A percentile compares a stretch with the other conserved stretches of the same genome.
These are phyloP conservation scores for Chaetomium strumarium DNA, from an alignment of 2,329 filamentous ascomycete species.

Conservation along the genomic window DNA sequence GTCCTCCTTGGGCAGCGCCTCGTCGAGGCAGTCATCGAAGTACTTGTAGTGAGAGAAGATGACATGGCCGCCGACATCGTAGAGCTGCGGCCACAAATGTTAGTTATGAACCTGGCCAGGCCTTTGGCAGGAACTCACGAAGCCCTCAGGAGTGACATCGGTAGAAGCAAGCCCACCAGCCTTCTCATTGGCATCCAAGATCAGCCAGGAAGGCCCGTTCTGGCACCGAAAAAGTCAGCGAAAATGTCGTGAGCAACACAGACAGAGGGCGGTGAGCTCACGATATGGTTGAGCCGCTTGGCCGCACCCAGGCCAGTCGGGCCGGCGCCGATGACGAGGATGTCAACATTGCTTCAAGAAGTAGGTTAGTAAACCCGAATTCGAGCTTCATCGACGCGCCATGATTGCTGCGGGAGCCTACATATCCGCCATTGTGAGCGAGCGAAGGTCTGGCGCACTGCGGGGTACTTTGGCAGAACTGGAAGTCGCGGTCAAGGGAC, in stretches of 20 bases:
- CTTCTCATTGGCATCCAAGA: constrained; percentile 85
- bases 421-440: constrained; percentile 28
- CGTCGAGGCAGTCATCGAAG: constrained; percentile 98
- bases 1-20: constrained; percentile 86
- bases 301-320: constrained; percentile 96
- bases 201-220: constrained; percentile 92
- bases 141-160: constrained; percentile 90
- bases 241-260: constrained; percentile 7
- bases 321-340: constrained; percentile 96
- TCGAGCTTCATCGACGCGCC: background rate
- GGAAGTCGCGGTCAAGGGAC: constrained; percentile 2
- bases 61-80: constrained; percentile 96
- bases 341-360: constrained; percentile 74
- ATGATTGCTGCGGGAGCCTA: constrained; percentile 12
- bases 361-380: constrained; percentile 14
- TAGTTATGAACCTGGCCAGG: constrained; percentile 10
- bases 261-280: constrained; percentile 43
- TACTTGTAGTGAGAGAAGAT: constrained; percentile 99
- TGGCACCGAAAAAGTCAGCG: constrained; percentile 36
- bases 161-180: constrained; percentile 95
- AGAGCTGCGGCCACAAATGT: constrained; percentile 56
- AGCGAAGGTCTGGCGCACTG: background rate
- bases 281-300: constrained; percentile 95
- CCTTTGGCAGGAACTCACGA: constrained; percentile 56
- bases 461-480: background rate